Percentiles rank a stretch among this genome's conserved stretches.
These are phyloP conservation scores for Silene noctiflora DNA, from an alignment of 179 eudicot species.

Conservation along the genomic window DNA sequence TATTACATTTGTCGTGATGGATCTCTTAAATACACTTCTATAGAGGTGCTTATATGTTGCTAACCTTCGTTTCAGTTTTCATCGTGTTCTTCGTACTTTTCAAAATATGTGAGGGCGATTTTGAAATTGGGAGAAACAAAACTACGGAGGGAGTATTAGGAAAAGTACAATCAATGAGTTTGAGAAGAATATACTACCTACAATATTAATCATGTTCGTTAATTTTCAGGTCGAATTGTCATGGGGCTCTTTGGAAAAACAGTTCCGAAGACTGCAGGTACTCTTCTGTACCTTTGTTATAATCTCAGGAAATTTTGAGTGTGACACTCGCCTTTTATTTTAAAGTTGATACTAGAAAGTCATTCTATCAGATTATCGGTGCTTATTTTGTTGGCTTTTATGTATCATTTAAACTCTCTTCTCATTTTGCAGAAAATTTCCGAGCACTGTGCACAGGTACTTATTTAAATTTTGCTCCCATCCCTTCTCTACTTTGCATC, in stretches of 20 bases:
- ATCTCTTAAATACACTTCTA: no score
- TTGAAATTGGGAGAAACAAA: background rate
- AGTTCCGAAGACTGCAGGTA: slow-evolving; percentile 96
- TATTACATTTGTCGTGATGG: no score
- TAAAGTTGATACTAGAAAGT: background rate
- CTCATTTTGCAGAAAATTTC: slow-evolving; percentile 64
- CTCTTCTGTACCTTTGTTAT: background rate
- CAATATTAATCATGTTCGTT: background rate
- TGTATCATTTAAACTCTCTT: background rate
- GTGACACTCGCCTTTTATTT: background rate
- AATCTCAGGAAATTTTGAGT: background rate
- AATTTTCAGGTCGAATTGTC: slow-evolving; percentile 66
- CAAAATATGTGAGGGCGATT: background rate
- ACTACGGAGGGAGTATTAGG: background rate
- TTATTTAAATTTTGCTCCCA: slow-evolving; percentile 26
- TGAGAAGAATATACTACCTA: background rate
- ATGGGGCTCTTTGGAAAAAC: slow-evolving; percentile 95
- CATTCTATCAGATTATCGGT: background rate
- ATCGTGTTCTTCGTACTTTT: background rate
- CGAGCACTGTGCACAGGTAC: slow-evolving; percentile 95
- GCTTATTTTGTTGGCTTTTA: background rate
- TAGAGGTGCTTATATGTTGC: background rate
- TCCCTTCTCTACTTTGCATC: background rate
- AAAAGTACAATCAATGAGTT: background rate
- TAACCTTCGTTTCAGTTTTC: background rate